These are phyloP conservation scores for Mycosarcoma maydis DNA, from an alignment of 1,284 basidiomycete genomes.

Conservation along the genomic window DNA sequence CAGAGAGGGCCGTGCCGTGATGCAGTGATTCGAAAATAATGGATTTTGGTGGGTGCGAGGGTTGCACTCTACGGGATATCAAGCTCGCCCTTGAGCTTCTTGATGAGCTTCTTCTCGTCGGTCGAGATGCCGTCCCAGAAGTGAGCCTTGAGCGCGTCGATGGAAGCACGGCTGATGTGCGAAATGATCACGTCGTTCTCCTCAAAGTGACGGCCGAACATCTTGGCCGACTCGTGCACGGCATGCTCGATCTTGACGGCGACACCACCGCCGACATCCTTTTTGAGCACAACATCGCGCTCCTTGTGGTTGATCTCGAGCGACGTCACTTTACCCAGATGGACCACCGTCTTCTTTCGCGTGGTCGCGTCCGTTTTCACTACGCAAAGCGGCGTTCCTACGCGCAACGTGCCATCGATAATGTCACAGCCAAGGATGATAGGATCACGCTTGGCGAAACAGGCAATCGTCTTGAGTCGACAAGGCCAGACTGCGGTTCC, in stretches of 20 bases:
- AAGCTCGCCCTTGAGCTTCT: constrained; percentile 83
- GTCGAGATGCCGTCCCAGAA: constrained; percentile 90
- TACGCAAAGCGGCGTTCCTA: constrained; percentile 95
- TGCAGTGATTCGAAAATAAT: background rate
- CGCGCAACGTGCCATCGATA: constrained; percentile 84
- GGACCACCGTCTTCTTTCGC: constrained; percentile 88
- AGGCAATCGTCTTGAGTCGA: constrained; percentile 87
- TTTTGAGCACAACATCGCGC: constrained; percentile 83
- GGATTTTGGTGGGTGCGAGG: too few relatives aligned
- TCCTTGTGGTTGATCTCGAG: constrained; percentile 65
- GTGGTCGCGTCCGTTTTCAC: constrained; percentile 86
- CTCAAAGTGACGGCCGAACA: constrained; percentile 80
- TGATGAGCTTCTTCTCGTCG: constrained; percentile 94
- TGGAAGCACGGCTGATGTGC: constrained; percentile 87
- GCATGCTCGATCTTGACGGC: constrained; percentile 99
- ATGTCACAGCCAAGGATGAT: constrained; percentile 97
- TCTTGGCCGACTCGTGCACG: constrained; percentile 92
- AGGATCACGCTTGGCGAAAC: constrained; percentile 95
- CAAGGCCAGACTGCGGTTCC: constrained; percentile 98
- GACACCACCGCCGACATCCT: constrained; percentile 92
- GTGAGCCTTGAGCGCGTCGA: constrained; percentile 78
- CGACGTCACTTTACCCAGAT: constrained; percentile 90
- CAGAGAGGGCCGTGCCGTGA: too few relatives aligned
- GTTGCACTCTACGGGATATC: constrained; percentile 67
- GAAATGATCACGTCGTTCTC: constrained; percentile 94